Evolutionary conservation across 495 filamentous ascomycete species (phyloP).

Genomic region (Hypoxylon trugodes): DNA sequence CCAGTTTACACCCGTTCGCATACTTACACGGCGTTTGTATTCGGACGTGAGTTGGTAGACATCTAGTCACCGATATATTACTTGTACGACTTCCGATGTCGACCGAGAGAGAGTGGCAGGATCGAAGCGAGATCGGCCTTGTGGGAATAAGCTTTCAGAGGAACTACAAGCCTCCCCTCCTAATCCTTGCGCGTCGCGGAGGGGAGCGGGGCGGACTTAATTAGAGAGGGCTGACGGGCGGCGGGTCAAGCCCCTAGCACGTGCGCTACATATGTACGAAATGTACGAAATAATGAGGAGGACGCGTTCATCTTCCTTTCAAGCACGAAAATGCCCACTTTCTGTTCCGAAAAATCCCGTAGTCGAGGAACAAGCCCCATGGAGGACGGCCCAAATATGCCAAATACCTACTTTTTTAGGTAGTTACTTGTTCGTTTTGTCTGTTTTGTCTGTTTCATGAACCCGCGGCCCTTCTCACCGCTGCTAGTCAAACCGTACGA

Average conservation of each 20-base stretch:
- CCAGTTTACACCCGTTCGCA: background rate
- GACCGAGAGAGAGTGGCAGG: background rate
- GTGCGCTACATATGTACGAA: conserved; percentile 23
- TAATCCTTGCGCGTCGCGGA: conserved; percentile 32
- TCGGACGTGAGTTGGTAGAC: no score
- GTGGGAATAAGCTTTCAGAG: conserved; percentile 4
- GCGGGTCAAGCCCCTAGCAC: conserved; percentile 28
- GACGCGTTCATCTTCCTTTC: conserved; percentile 13
- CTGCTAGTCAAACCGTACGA: conserved; percentile 17
- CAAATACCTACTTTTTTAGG: no score
- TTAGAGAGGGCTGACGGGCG: conserved; percentile 35
- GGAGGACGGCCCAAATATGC: conserved; percentile 14
- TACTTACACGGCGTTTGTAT: background rate
- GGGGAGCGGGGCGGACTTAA: conserved; percentile 36
- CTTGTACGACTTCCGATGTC: background rate
- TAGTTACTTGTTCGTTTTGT: conserved; percentile 18
- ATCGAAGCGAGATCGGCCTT: conserved; percentile 28
- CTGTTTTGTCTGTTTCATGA: no score
- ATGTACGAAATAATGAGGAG: conserved; percentile 22
- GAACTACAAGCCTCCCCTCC: conserved; percentile 10
- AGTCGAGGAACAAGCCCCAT: conserved; percentile 11
- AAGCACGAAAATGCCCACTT: conserved; percentile 29
- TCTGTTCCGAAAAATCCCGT: conserved; percentile 35
- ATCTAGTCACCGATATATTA: background rate
- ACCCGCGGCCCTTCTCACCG: conserved; percentile 30